Evolutionary conservation across 345 rosid species (phyloP), one percentile per base, ranked within the genome.

Genomic region (Citropsis articulata): DNA sequence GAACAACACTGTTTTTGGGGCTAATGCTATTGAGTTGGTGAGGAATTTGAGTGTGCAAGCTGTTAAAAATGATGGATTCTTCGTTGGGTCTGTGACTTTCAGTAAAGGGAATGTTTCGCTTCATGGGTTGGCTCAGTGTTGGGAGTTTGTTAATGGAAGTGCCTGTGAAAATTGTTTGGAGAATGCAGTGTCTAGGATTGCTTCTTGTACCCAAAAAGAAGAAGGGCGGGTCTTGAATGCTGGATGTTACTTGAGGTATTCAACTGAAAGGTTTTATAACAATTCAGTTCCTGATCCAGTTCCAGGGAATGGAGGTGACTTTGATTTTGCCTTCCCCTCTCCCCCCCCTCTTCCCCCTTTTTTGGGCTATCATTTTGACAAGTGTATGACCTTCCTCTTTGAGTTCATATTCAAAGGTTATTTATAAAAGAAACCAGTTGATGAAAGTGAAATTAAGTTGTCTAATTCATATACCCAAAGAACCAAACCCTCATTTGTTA

Each of bases 111-210:
- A 92, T 84, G 86, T 79, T 57, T 81, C 91, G 57, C 96, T 89
- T 87, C 92, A 88, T 79, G 99, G 94, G 55, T 78, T 95, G 82
- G 99, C 93, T 75, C 99, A 95, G 83, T 95, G 98, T 76, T 93
- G 97, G 97, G 86, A 91, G 78, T 61, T 84, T 9, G 83, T 93
- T 14, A 88, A 78, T 74, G 61, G 75, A 1, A 90, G 84, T 77
- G 86, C 82, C 5, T 93, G 95, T 72, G 84, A 13, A 78, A 75
- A 75, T 70, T 93, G 97, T 84, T 87, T 93, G 77, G 73, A 65
- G 33, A 81, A 87, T 60, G 93, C 91, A 7, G 81, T 77, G 1
- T 72, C 79, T 9, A 67, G 42, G 22, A 86, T 93, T 73, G 69
- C 77, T 33, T 87, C 89, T 9, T 91, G 95, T 84, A 71, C 82